These are phyloP conservation scores for Fraxinus paxiana DNA, from an alignment of 305 asterid genomes.

Conservation along the genomic window DNA sequence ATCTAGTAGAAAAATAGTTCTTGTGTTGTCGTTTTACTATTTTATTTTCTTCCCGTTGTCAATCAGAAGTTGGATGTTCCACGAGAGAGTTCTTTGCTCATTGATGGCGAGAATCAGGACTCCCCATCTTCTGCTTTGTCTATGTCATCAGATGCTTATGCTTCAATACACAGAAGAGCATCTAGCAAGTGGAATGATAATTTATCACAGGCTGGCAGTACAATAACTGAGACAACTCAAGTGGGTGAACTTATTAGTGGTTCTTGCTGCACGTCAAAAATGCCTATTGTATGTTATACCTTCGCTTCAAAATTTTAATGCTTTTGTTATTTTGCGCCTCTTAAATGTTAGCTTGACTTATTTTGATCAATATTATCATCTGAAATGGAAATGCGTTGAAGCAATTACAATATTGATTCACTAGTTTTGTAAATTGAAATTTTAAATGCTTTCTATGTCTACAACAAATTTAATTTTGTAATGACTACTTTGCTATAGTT, in stretches of 20 bases:
- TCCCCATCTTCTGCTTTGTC: conserved; percentile 49
- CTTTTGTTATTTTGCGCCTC: conserved; percentile 15
- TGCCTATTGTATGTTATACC: conserved; percentile 59
- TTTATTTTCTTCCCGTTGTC: conserved; percentile 27
- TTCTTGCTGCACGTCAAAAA: conserved; percentile 64
- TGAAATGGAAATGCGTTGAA: conserved; percentile 9
- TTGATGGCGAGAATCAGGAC: conserved; percentile 57
- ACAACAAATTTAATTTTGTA: conserved; percentile 6
- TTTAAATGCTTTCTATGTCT: neutral
- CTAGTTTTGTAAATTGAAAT: neutral
- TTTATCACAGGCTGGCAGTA: conserved; percentile 76
- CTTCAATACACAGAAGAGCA: conserved; percentile 58
- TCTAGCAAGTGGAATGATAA: conserved; percentile 89
- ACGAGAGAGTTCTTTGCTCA: conserved; percentile 53
- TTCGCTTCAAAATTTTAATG: conserved; percentile 23
- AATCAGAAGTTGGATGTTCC: conserved; percentile 69
- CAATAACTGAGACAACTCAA: conserved; percentile 73
- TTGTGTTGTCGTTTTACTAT: conserved; percentile 31
- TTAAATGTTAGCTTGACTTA: conserved; percentile 14
- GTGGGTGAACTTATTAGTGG: conserved; percentile 77
- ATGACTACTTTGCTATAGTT: neutral
- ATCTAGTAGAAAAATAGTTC: conserved; percentile 23
- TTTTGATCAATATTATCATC: conserved; percentile 9
- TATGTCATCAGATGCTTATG: conserved; percentile 43
- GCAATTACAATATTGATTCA: neutral